A percentile compares a stretch with the other conserved stretches of the same genome.
Conservation (phyloP, 192 early-diverging fungal species). For the Phycomyces nitens region DNA sequence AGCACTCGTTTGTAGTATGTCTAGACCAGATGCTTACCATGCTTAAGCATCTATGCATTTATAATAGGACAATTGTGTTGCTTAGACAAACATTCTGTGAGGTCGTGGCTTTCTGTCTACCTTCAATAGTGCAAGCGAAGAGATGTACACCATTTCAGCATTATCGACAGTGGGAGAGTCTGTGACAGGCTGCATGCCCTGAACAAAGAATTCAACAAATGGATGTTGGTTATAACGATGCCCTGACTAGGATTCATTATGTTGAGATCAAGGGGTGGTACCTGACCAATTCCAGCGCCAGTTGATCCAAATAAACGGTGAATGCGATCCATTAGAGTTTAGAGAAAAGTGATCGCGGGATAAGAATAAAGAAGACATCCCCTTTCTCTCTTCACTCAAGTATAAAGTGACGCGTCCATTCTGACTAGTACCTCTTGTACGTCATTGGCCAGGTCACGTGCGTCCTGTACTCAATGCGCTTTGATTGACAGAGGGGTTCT, state of each 20-base stretch:
- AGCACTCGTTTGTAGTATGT: constrained; percentile 16
- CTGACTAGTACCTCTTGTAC: too few relatives aligned
- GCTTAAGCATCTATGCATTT: constrained; percentile 75
- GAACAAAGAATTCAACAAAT: neutral
- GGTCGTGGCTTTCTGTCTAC: constrained; percentile 36
- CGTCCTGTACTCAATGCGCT: too few relatives aligned
- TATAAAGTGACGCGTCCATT: too few relatives aligned
- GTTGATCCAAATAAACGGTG: constrained; percentile 55
- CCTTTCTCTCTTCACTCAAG: too few relatives aligned
- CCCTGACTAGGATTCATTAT: neutral
- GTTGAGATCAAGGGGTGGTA: neutral
- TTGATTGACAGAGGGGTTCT: too few relatives aligned
- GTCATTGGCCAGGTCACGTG: too few relatives aligned
- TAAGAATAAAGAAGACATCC: too few relatives aligned
- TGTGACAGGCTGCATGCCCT: constrained; percentile 57
- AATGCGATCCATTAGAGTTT: constrained; percentile 51
- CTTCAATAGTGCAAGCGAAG: constrained; percentile 95
- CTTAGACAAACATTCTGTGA: neutral
- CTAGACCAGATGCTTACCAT: constrained; percentile 50
- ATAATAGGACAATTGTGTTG: too few relatives aligned
- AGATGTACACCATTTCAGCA: constrained; percentile 98
- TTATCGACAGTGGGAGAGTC: constrained; percentile 96
- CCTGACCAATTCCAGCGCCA: constrained; percentile 43
- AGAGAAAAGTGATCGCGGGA: too few relatives aligned
- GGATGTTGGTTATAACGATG: neutral